These are phyloP conservation scores for Aspergillus egyptiacus DNA, from an alignment of 495 filamentous ascomycete genomes.

Conservation along the genomic window DNA sequence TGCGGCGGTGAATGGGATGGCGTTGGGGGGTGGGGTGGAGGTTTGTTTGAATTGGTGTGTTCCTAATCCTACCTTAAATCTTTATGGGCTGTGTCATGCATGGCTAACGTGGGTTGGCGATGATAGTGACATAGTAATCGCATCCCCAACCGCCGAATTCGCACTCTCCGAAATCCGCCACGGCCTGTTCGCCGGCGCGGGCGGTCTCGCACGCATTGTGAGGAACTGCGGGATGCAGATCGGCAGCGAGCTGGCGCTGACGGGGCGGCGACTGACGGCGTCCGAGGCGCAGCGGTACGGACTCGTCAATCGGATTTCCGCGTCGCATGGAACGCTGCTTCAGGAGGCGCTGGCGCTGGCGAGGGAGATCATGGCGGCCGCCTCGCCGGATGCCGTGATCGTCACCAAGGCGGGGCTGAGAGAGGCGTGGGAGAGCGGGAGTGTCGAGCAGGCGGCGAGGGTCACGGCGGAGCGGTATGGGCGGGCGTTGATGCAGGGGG, in stretches of 20 bases:
- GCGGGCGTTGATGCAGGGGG: slow-evolving; percentile 49
- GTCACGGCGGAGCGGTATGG: slow-evolving; percentile 48
- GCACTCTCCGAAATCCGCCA: slow-evolving; percentile 57
- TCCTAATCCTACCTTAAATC: no score
- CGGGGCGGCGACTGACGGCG: slow-evolving; percentile 49
- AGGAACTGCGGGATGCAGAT: slow-evolving; percentile 54
- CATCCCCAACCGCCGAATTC: slow-evolving; percentile 47
- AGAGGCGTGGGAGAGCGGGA: slow-evolving; percentile 56
- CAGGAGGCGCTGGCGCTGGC: slow-evolving; percentile 23
- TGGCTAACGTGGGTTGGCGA: no score
- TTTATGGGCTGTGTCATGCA: not conserved
- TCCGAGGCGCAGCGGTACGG: slow-evolving; percentile 54
- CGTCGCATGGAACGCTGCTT: slow-evolving; percentile 39
- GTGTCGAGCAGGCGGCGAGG: slow-evolving; percentile 54
- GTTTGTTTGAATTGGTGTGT: slow-evolving; percentile 51
- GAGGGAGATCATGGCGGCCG: slow-evolving; percentile 22
- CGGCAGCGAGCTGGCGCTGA: slow-evolving; percentile 61
- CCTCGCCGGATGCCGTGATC: slow-evolving; percentile 65
- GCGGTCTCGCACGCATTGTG: slow-evolving; percentile 59
- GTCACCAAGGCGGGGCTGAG: slow-evolving; percentile 57
- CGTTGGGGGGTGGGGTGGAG: slow-evolving; percentile 65
- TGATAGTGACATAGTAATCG: slow-evolving; percentile 56
- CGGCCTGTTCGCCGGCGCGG: slow-evolving; percentile 60
- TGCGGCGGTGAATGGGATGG: slow-evolving; percentile 64
- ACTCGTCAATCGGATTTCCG: slow-evolving; percentile 55